These are phyloP conservation scores for Phaeosphaeria sp. DNA, from an alignment of 2,329 filamentous ascomycete species.

Conservation along the genomic window DNA sequence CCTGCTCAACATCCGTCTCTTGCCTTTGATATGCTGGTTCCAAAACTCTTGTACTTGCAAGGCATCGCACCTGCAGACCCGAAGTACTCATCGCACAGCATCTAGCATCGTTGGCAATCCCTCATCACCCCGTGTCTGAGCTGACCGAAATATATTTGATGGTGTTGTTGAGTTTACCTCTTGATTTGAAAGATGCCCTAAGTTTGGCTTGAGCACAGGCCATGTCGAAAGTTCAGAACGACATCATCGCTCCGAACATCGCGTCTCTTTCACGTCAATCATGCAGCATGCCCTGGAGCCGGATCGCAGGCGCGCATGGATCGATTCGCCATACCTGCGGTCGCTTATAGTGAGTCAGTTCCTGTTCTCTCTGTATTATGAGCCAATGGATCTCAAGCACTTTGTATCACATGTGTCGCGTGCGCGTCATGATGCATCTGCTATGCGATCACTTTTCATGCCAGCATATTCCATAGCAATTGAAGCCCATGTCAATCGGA, in stretches of 20 bases:
- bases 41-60: constrained; percentile 27
- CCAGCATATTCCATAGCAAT: too few species aligned
- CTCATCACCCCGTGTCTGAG: background rate
- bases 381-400: background rate
- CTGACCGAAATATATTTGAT: background rate
- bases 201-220: constrained; percentile 31
- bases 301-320: constrained; percentile 36
- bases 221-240: constrained; percentile 15
- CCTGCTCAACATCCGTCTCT: background rate
- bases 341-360: constrained; percentile 52
- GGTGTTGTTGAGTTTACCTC: background rate
- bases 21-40: constrained; percentile 4
- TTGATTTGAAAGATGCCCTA: background rate
- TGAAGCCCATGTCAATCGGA: too few species aligned
- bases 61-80: constrained; percentile 22
- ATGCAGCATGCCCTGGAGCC: constrained; percentile 43
- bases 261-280: constrained; percentile 10
- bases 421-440: background rate
- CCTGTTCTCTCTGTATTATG: background rate
- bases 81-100: constrained; percentile 18
- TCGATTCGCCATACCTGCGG: constrained; percentile 57
- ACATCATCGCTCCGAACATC: constrained; percentile 12
- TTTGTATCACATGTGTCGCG: background rate
- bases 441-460: background rate
- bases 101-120: background rate